Base-by-base conservation (phyloP, 768 basidiomycete genomes). In the Auriculariales sp. region DNA sequence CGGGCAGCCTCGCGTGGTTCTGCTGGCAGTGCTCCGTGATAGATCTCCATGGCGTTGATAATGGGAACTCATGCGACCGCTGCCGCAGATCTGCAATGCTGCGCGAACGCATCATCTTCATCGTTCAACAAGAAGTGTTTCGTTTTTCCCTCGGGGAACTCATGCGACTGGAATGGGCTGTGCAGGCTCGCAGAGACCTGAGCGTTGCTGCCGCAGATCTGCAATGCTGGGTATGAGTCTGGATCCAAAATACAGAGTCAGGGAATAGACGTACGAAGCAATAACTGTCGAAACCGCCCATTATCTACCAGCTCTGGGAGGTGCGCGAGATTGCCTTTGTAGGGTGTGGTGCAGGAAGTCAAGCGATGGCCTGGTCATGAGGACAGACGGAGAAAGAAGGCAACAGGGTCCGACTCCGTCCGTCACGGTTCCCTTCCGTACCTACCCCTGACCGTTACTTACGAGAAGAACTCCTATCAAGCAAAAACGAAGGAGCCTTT, bases 261-360 rank as follows among this genome's bases (percentile, higher is more conserved):
- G n/a, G n/a, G n/a, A n/a, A n/a, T 19, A 7, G 9, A 44, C 22
- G 11, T 19, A 44, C 39, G 27, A 44, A 44, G 39, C 39, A 44
- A 25, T 44, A 44, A 25, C 39, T 44, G 22, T 64, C 50, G 57
- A 49, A 5, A 57, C 63, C 3, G 52, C 42, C 11, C 56, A 46
- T 2, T n/a, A n/a, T n/a, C n/a, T n/a, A n/a, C n/a, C n/a, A n/a
- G n/a, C n/a, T n/a, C n/a, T n/a, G n/a, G n/a, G n/a, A n/a, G n/a
- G n/a, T n/a, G n/a, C n/a, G n/a, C n/a, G n/a, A n/a, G n/a, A n/a
- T n/a, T n/a, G n/a, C n/a, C n/a, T n/a, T n/a, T n/a, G n/a, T n/a
- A n/a, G n/a, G n/a, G n/a, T n/a, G n/a, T n/a, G n/a, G n/a, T n/a
- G n/a, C n/a, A n/a, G n/a, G n/a, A n/a, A n/a, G n/a, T n/a, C n/a